Conservation (phyloP, 2,329 filamentous ascomycete species). For the Colletotrichum sp. region DNA sequence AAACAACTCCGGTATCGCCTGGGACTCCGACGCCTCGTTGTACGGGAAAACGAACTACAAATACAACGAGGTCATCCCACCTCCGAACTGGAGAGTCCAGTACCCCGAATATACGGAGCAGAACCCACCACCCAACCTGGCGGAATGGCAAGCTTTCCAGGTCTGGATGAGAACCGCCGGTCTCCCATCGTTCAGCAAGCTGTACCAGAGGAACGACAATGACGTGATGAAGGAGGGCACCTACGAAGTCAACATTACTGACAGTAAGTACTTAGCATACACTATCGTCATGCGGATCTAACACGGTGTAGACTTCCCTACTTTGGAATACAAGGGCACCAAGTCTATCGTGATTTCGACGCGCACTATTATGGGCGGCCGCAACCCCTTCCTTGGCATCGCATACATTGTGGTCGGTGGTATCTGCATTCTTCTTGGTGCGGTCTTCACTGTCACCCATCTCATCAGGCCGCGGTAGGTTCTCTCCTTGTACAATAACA, state of each 20-base stretch:
- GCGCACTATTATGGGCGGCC: constrained; percentile 89
- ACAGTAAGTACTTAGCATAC: constrained; percentile 65
- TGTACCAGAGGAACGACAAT: constrained; percentile 82
- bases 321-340: constrained; percentile 78
- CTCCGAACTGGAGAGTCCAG: constrained; percentile 80
- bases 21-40: constrained; percentile 80
- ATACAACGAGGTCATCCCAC: constrained; percentile 71
- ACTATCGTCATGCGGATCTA: not conserved
- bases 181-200: constrained; percentile 91
- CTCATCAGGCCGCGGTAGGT: constrained; percentile 83
- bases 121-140: constrained; percentile 72
- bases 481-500: not conserved
- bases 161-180: constrained; percentile 99
- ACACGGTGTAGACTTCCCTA: constrained; percentile 72
- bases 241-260: constrained; percentile 78
- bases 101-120: constrained; percentile 69
- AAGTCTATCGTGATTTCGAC: constrained; percentile 92
- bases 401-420: constrained; percentile 94
- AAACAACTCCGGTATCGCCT: constrained; percentile 78
- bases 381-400: constrained; percentile 95
- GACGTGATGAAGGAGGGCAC: constrained; percentile 69
- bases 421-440: constrained; percentile 87
- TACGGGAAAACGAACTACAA: constrained; percentile 76
- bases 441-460: constrained; percentile 88
- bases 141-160: constrained; percentile 84